phyloP scores from a whole-genome alignment of 805 yeast genomes.

The Suhomyces kilbournensis region DNA sequence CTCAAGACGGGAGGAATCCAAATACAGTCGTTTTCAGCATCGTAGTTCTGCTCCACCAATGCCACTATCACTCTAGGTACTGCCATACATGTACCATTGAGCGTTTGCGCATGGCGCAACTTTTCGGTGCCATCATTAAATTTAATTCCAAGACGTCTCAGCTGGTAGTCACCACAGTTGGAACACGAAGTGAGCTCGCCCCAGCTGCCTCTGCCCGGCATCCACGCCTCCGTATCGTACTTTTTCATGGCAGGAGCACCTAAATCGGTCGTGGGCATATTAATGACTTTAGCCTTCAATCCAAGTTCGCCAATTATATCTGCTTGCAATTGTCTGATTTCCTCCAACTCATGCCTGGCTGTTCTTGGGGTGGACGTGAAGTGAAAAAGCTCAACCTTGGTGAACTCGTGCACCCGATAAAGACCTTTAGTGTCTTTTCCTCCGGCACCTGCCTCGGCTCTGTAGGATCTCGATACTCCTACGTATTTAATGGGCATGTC shows the following conservation, averaged over 20 bases:
- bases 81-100: constrained; percentile 96
- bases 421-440: constrained; percentile 91
- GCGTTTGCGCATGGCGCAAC: constrained; percentile 65
- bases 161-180: constrained; percentile 88
- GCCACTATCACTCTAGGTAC: constrained; percentile 90
- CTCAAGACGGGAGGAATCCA: constrained; percentile 65
- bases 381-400: constrained; percentile 87
- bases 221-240: constrained; percentile 94
- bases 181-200: constrained; percentile 92
- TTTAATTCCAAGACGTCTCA: constrained; percentile 75
- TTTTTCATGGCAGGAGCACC: constrained; percentile 93
- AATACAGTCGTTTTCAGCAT: constrained; percentile 51
- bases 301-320: constrained; percentile 66
- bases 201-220: constrained; percentile 94
- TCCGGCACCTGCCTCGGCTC: constrained; percentile 97
- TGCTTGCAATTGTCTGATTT: constrained; percentile 61
- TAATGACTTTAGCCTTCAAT: constrained; percentile 72
- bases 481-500: constrained; percentile 59
- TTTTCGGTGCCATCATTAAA: constrained; percentile 34
- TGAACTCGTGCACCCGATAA: constrained; percentile 93
- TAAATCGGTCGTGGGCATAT: constrained; percentile 87
- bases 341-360: constrained; percentile 54
- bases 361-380: constrained; percentile 50
- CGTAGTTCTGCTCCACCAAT: constrained; percentile 80
- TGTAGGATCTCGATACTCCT: constrained; percentile 81